Conservation (phyloP, 192 early-diverging fungal species). For the Podila minutissima region DNA sequence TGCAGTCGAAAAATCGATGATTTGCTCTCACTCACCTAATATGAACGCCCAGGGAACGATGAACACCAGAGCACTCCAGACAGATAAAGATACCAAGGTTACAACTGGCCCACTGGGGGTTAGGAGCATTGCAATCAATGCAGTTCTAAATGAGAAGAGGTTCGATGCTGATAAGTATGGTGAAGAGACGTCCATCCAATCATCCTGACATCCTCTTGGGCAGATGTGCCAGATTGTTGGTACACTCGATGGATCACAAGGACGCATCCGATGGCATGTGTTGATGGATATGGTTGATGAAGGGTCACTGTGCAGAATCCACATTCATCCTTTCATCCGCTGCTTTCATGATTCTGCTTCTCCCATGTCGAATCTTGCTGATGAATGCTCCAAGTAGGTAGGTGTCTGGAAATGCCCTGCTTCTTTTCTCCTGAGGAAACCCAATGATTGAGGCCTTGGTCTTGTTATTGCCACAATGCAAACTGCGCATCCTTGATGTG, state of each 20-base stretch:
- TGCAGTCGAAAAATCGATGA: neutral
- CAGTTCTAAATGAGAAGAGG: constrained; percentile 62
- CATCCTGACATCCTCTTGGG: too few species aligned
- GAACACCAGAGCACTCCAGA: constrained; percentile 92
- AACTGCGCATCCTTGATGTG: neutral
- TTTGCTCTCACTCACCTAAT: constrained; percentile 58
- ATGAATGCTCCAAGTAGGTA: too few species aligned
- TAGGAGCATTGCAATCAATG: constrained; percentile 90
- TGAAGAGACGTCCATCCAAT: neutral
- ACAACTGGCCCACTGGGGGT: constrained; percentile 92
- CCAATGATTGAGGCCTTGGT: too few species aligned
- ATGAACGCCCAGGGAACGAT: constrained; percentile 85
- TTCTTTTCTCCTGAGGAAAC: neutral
- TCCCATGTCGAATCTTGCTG: too few species aligned
- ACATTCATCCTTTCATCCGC: too few species aligned
- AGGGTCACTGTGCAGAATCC: too few species aligned
- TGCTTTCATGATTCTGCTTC: too few species aligned
- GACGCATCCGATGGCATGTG: too few species aligned
- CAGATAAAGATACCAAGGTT: constrained; percentile 97
- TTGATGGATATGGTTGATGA: too few species aligned
- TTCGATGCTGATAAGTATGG: neutral
- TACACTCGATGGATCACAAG: too few species aligned
- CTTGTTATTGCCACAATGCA: neutral
- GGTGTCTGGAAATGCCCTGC: neutral
- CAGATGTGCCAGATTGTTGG: too few species aligned